Evolutionary conservation across 2,329 filamentous ascomycete genomes (phyloP).

Genomic region (Verticillium longisporum): DNA sequence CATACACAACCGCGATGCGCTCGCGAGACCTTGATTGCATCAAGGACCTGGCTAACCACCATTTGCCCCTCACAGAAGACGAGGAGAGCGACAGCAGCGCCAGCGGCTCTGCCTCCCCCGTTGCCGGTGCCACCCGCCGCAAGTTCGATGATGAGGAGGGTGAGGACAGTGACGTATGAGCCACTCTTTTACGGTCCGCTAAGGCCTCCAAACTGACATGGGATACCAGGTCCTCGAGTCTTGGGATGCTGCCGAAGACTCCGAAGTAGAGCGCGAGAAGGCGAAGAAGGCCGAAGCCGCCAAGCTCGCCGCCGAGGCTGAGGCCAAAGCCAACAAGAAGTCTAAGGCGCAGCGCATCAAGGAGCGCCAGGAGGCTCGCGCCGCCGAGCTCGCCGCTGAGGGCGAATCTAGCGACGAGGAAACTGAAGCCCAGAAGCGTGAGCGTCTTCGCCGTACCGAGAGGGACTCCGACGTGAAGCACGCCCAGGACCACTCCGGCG

Average conservation of each 20-base stretch:
- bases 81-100: slow-evolving; percentile 31
- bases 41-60: not conserved
- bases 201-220: not conserved
- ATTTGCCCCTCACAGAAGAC: slow-evolving; percentile 18
- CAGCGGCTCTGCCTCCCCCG: slow-evolving; percentile 28
- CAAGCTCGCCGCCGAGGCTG: slow-evolving; percentile 84
- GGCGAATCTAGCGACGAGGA: slow-evolving; percentile 60
- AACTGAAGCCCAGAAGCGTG: slow-evolving; percentile 64
- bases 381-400: slow-evolving; percentile 43
- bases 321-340: slow-evolving; percentile 87
- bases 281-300: slow-evolving; percentile 77
- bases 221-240: slow-evolving; percentile 73
- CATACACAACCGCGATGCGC: not conserved
- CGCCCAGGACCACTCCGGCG: slow-evolving; percentile 84
- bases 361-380: slow-evolving; percentile 62
- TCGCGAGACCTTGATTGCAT: not conserved
- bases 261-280: slow-evolving; percentile 94
- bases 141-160: slow-evolving; percentile 91
- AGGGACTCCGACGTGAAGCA: slow-evolving; percentile 84
- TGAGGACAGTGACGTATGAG: slow-evolving; percentile 67
- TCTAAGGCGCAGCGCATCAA: slow-evolving; percentile 79
- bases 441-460: slow-evolving; percentile 71
- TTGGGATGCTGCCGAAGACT: slow-evolving; percentile 96
- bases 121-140: slow-evolving; percentile 32
- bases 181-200: not conserved